These are phyloP conservation scores for Aspergillus piperis DNA, from an alignment of 2,329 filamentous ascomycete genomes.

Conservation along the genomic window DNA sequence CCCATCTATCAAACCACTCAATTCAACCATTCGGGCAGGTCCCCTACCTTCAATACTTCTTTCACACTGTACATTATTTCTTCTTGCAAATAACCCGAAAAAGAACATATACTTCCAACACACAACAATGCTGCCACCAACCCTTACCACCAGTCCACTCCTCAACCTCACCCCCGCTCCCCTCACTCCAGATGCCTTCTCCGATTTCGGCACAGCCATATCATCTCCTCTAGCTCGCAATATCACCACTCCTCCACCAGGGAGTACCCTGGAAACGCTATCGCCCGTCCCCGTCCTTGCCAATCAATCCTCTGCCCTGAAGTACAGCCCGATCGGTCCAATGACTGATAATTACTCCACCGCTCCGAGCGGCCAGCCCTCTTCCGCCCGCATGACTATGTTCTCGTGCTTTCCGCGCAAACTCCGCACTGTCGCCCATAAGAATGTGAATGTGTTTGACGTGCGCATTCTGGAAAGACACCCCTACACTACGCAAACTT, in stretches of 20 bases:
- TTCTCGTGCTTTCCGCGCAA: constrained; percentile 77
- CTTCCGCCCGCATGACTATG: constrained; percentile 74
- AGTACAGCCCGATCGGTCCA: constrained; percentile 78
- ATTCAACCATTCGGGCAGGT: not conserved
- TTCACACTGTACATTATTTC: too few species aligned
- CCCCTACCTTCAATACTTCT: not conserved
- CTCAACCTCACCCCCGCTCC: constrained; percentile 59
- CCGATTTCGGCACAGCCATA: constrained; percentile 80
- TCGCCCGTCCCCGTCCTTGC: constrained; percentile 60
- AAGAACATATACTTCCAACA: not conserved
- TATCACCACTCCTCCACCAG: constrained; percentile 46
- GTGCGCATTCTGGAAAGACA: constrained; percentile 82
- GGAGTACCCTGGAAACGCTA: constrained; percentile 49
- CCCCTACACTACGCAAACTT: constrained; percentile 92
- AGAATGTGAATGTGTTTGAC: constrained; percentile 53
- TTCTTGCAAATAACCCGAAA: too few species aligned
- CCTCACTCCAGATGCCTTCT: constrained; percentile 70
- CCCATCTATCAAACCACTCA: not conserved
- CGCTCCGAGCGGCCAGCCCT: constrained; percentile 41
- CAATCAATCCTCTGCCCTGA: constrained; percentile 88
- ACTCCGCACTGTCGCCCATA: constrained; percentile 40
- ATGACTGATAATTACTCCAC: constrained; percentile 70
- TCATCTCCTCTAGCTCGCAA: constrained; percentile 66
- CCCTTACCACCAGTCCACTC: constrained; percentile 37
- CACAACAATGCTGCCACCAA: constrained; percentile 34